Base-by-base conservation (phyloP, 2,329 filamentous ascomycete genomes). In the Ophiostoma triangulosporum region DNA sequence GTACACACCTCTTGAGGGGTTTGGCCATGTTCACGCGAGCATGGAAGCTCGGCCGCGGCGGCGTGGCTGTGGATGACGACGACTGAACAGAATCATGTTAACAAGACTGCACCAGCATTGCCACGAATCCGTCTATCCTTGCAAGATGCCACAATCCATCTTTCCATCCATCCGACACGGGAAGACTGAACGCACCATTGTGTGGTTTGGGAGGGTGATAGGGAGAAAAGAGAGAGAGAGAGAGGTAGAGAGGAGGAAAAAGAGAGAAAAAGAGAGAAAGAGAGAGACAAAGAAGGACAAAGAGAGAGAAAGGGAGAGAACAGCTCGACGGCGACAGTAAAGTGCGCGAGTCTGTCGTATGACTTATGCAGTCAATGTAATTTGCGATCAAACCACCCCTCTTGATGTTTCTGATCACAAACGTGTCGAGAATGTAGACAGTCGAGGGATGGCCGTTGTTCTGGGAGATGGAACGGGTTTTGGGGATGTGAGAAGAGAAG, bases 1-100 rank as follows among this genome's bases (percentile, higher is more conserved):
- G 36, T 48, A 54, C 49, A 54, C 77, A 95, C 93, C 83, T 88
- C 71, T 97, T 98, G 32, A 86, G 86, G 49, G 88, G 81, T 65
- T 88, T 91, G 62, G 90, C 81, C 61, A 90, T 84, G 61, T 90
- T 84, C 55, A 94, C 81, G 65, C 87, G 86, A 65, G 77, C 76
- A 63, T 93, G 84, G 69, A 96, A 96, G 59, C 77, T 72, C 69
- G 86, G 80, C 68, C 79, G 83, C 63, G 76, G 71, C 57, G 85
- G 81, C 63, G 83, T 86, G 52, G 84, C 74, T 53, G 83, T 84
- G 57, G 46, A 74, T 57, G 85, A 83, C 62, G 86, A 88, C 66
- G 78, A 77, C 81, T 84, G 66, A 17, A 27, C 11, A 36, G 5
- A 31, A 27, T 12, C 38, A n/a, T 7, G 48, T 56, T 49, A 57